Evolutionary conservation across 1,284 basidiomycete genomes (phyloP).

Genomic region (Mycena citricolor): DNA sequence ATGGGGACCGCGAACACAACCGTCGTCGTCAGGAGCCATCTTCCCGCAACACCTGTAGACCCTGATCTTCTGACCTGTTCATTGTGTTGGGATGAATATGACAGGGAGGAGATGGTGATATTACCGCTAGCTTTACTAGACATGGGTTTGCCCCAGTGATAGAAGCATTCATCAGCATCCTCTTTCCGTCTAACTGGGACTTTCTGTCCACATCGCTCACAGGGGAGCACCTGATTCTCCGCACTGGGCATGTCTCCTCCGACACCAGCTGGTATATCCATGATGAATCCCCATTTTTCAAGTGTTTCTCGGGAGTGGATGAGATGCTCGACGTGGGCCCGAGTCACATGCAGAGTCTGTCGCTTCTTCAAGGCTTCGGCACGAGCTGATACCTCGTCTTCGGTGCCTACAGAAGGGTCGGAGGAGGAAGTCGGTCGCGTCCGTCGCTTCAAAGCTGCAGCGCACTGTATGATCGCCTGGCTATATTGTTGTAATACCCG

Average conservation of each 20-base stretch:
- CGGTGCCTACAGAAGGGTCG: constrained; percentile 82
- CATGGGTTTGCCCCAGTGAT: constrained; percentile 80
- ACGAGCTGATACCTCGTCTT: constrained; percentile 61
- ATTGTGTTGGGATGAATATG: constrained; percentile 18
- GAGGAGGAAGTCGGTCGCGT: constrained; percentile 55
- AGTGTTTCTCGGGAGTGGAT: constrained; percentile 61
- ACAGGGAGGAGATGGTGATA: constrained; percentile 25
- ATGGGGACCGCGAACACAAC: constrained; percentile 68
- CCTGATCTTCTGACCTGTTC: constrained; percentile 62
- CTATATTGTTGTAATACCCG: constrained; percentile 17
- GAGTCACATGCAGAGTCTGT: constrained; percentile 56
- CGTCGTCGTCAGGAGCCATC: constrained; percentile 51
- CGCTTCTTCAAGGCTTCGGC: constrained; percentile 60
- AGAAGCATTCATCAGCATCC: constrained; percentile 66
- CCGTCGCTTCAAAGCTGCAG: constrained; percentile 74
- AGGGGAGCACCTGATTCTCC: constrained; percentile 66
- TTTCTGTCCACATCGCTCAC: constrained; percentile 73
- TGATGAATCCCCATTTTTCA: constrained; percentile 68
- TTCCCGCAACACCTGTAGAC: constrained; percentile 70
- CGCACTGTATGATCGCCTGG: constrained; percentile 72
- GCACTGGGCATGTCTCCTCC: constrained; percentile 65
- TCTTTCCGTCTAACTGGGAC: constrained; percentile 66
- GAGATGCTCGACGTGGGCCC: constrained; percentile 53
- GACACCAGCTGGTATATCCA: constrained; percentile 61
- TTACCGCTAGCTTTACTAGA: constrained; percentile 57